Conservation (phyloP, 1,284 basidiomycete genomes). For the Cystobasidium sp. region DNA sequence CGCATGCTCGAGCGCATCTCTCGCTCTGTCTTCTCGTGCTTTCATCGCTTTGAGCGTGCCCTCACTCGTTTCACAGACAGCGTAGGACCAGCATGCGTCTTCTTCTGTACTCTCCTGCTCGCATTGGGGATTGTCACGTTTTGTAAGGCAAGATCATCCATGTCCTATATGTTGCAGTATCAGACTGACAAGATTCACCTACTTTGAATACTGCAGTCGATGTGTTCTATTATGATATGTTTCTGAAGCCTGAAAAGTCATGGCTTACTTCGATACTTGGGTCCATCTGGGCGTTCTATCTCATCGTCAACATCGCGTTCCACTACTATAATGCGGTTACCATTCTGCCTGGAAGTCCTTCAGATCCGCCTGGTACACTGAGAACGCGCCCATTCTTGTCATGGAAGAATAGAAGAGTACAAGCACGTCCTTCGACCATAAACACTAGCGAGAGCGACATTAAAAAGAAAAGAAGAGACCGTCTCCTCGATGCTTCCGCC, state of each 20-base stretch:
- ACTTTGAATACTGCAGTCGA: constrained; percentile 17
- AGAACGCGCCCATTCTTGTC: constrained; percentile 25
- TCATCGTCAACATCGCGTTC: constrained; percentile 49
- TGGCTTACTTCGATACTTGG: constrained; percentile 44
- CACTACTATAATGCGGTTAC: constrained; percentile 52
- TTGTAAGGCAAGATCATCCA: constrained; percentile 61
- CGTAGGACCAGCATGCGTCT: constrained; percentile 87
- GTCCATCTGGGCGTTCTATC: constrained; percentile 45
- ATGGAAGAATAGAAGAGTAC: constrained; percentile 18
- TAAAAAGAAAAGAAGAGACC: constrained; percentile 18
- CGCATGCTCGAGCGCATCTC: constrained; percentile 55
- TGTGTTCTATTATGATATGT: constrained; percentile 45
- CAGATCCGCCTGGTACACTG: constrained; percentile 29
- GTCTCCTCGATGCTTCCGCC: background rate
- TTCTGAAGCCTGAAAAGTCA: constrained; percentile 48
- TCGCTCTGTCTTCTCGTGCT: constrained; percentile 75
- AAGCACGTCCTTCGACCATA: background rate
- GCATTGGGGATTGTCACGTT: constrained; percentile 73
- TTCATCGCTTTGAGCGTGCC: constrained; percentile 74
- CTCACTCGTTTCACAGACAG: constrained; percentile 83
- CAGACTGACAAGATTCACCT: background rate
- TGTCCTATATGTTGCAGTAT: constrained; percentile 17
- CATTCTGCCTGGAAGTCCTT: constrained; percentile 45
- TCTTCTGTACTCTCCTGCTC: constrained; percentile 74
- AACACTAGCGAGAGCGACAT: background rate